Evolutionary conservation across 2,329 filamentous ascomycete species (phyloP).

Genomic region (Phyllosticta citribraziliensis): DNA sequence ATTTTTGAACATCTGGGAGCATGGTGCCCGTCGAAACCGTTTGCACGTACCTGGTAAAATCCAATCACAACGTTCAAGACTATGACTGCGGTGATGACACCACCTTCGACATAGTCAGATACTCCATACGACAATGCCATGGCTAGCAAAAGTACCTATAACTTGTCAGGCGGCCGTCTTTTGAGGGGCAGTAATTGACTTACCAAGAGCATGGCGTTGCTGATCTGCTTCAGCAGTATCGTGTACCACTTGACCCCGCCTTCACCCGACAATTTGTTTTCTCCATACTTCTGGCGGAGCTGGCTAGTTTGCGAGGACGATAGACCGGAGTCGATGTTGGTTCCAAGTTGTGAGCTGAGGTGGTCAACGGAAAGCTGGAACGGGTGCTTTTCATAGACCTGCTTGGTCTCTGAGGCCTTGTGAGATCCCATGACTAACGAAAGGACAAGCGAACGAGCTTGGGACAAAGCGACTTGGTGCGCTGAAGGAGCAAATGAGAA

Average conservation of each 20-base stretch:
- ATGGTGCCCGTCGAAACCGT: neutral
- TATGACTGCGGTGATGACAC: conserved; percentile 55
- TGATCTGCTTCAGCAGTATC: conserved; percentile 25
- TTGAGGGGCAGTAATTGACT: neutral
- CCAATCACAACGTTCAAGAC: conserved; percentile 58
- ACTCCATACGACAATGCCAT: conserved; percentile 60
- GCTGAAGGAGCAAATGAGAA: neutral
- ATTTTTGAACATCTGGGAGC: conserved; percentile 34
- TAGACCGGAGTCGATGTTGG: conserved; percentile 14
- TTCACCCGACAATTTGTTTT: conserved; percentile 16
- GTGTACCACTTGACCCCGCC: conserved; percentile 16
- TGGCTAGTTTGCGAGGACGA: conserved; percentile 10
- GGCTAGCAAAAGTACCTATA: conserved; percentile 61
- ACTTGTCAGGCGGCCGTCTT: neutral
- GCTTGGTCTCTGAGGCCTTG: conserved; percentile 9
- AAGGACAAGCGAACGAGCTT: neutral
- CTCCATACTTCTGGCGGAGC: conserved; percentile 14
- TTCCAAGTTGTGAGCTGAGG: conserved; percentile 10
- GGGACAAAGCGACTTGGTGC: neutral
- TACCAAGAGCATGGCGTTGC: conserved; percentile 30
- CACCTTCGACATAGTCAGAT: conserved; percentile 53
- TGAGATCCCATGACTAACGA: conserved; percentile 11
- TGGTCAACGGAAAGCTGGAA: conserved; percentile 14
- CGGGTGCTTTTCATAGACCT: conserved; percentile 15
- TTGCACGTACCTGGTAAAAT: conserved; percentile 23